Conservation (phyloP, 495 filamentous ascomycete genomes). For the Tuber calosporum region DNA sequence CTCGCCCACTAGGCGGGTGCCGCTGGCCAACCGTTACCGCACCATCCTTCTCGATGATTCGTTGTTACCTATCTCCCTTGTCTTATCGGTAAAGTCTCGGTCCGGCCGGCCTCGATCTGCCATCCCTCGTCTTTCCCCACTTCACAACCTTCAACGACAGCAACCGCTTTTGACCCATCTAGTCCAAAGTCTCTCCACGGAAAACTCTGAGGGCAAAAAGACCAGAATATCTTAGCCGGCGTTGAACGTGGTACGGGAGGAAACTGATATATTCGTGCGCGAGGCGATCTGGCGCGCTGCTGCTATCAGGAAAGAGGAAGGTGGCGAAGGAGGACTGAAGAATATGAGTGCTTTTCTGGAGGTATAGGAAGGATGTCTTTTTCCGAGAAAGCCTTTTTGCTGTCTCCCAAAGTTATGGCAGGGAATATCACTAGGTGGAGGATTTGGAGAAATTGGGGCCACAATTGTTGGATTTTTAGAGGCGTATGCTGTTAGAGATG, state of each 20-base stretch:
- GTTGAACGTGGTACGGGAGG: constrained; percentile 68
- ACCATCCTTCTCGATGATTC: neutral
- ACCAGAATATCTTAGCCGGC: constrained; percentile 75
- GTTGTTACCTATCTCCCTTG: neutral
- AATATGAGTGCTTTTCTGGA: constrained; percentile 37
- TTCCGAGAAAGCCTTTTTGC: neutral
- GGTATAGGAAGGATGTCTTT: constrained; percentile 7
- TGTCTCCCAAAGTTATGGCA: neutral
- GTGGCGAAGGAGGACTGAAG: constrained; percentile 21
- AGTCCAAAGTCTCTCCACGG: constrained; percentile 65
- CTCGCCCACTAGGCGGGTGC: neutral
- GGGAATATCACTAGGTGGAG: constrained; percentile 51
- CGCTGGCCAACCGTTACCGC: neutral
- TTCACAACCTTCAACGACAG: neutral
- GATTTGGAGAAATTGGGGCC: constrained; percentile 87
- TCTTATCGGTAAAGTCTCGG: neutral
- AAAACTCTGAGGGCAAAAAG: constrained; percentile 62
- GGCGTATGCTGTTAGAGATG: neutral
- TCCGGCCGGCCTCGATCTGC: neutral
- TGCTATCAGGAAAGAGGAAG: constrained; percentile 54
- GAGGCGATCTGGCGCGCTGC: constrained; percentile 82
- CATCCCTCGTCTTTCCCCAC: neutral
- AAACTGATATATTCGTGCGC: constrained; percentile 84
- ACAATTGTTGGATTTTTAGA: constrained; percentile 78
- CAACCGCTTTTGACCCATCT: constrained; percentile 62